Conservation (phyloP, 2,329 filamentous ascomycete species). For the Catunica adiposa region DNA sequence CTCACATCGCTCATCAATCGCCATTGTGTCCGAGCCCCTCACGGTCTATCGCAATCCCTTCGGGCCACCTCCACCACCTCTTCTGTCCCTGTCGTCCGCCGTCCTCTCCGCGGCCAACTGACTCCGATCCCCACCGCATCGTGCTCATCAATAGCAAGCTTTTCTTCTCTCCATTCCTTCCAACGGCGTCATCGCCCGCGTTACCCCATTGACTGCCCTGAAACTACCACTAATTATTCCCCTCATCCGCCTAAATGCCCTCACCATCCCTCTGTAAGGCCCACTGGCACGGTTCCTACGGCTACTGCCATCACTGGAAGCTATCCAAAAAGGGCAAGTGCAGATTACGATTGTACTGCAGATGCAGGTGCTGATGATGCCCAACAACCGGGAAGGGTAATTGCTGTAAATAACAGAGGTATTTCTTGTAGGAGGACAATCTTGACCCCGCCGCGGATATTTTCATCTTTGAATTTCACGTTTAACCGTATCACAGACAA, state of each 20-base stretch:
- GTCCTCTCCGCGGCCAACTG: background rate
- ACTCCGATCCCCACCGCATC: background rate
- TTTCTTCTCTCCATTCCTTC: constrained; percentile 2
- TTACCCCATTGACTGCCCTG: background rate
- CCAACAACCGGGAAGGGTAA: background rate
- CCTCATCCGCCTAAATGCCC: background rate
- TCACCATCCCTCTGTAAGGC: no score
- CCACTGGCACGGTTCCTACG: background rate
- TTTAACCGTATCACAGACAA: background rate
- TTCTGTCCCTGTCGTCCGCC: background rate
- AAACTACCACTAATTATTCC: background rate
- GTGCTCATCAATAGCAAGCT: background rate
- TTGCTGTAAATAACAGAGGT: background rate
- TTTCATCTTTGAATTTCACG: background rate
- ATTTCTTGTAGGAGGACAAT: background rate
- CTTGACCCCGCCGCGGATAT: background rate
- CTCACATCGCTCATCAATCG: background rate
- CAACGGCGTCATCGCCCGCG: background rate
- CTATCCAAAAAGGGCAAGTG: background rate
- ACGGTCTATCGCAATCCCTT: background rate
- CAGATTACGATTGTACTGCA: background rate
- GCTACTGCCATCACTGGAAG: background rate
- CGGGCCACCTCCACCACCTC: background rate
- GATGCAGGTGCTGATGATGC: background rate
- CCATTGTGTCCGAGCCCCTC: background rate